A percentile compares a stretch with the other conserved stretches of the same genome.
phyloP scores from a whole-genome alignment of 2,329 filamentous ascomycete species.

The Ophiostoma novo-ulmi region DNA sequence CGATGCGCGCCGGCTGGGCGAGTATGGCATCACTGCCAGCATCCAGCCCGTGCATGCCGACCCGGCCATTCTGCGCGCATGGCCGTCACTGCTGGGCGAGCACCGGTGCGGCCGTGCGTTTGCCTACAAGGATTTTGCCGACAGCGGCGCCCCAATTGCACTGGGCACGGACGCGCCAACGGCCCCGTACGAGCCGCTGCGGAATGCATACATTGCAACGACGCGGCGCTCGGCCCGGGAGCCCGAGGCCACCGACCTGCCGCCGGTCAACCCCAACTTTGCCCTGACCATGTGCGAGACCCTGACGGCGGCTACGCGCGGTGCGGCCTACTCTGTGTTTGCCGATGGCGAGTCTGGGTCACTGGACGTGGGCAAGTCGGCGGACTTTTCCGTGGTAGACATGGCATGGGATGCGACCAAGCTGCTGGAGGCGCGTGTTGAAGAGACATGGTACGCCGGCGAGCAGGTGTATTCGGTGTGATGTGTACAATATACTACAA shows the following conservation, averaged over 20 bases:
- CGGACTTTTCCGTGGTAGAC: conserved; percentile 54
- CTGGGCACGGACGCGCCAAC: conserved; percentile 58
- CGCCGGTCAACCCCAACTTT: conserved; percentile 48
- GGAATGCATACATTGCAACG: conserved; percentile 55
- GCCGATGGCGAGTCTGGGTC: conserved; percentile 51
- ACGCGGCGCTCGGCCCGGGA: conserved; percentile 53
- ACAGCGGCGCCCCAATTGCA: conserved; percentile 50
- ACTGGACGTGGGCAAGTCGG: conserved; percentile 48
- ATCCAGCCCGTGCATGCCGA: conserved; percentile 56
- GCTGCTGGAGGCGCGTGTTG: conserved; percentile 43
- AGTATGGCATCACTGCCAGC: conserved; percentile 38
- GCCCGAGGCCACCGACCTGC: conserved; percentile 35
- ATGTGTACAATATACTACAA: conserved; percentile 21
- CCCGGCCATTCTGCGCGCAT: conserved; percentile 57
- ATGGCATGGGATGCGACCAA: conserved; percentile 45
- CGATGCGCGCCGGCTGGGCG: conserved; percentile 53
- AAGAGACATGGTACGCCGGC: conserved; percentile 39
- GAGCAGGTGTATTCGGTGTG: conserved; percentile 45
- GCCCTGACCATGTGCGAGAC: conserved; percentile 50
- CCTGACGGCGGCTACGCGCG: conserved; percentile 42
- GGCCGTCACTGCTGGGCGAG: conserved; percentile 53
- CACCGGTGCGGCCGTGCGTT: conserved; percentile 55
- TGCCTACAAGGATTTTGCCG: conserved; percentile 36
- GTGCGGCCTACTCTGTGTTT: conserved; percentile 52
- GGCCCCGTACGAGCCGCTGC: conserved; percentile 50